Percentiles rank a stretch among this genome's conserved stretches.
These are phyloP conservation scores for Aurifilum marmelostoma DNA, from an alignment of 2,329 filamentous ascomycete genomes.

Conservation along the genomic window DNA sequence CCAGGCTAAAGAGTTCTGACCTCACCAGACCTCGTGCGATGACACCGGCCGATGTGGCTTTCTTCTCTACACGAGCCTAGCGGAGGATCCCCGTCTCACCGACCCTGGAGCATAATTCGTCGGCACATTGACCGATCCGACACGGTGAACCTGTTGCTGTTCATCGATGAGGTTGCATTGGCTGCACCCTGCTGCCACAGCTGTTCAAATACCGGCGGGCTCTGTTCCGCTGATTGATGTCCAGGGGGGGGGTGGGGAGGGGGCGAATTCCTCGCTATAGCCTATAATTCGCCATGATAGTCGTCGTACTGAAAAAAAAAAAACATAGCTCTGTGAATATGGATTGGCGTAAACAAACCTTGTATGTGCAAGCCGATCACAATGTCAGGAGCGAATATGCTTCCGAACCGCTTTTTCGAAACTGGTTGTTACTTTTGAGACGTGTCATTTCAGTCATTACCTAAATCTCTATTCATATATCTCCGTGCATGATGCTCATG, in stretches of 20 bases:
- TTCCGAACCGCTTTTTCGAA: background rate
- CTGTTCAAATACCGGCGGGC: background rate
- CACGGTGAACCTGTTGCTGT: background rate
- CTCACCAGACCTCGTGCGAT: background rate
- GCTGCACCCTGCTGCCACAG: background rate
- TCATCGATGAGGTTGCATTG: background rate
- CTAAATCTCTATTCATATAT: background rate
- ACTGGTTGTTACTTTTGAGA: background rate
- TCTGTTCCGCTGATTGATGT: background rate
- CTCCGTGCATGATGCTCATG: background rate
- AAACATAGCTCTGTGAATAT: background rate
- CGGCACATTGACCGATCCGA: background rate
- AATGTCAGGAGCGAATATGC: background rate
- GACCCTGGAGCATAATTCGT: background rate
- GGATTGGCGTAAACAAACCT: background rate
- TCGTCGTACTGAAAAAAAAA: background rate
- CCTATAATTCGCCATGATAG: background rate
- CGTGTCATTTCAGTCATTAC: background rate
- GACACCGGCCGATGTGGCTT: background rate
- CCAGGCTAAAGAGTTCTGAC: background rate
- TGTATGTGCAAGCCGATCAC: background rate
- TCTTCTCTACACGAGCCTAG: background rate
- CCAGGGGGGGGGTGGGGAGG: no score
- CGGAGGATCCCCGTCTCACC: background rate
- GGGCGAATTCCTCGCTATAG: background rate